Evolutionary conservation across 2,329 filamentous ascomycete species (phyloP), one percentile per base, ranked within the genome.

Genomic region (Fusarium verrucosum): DNA sequence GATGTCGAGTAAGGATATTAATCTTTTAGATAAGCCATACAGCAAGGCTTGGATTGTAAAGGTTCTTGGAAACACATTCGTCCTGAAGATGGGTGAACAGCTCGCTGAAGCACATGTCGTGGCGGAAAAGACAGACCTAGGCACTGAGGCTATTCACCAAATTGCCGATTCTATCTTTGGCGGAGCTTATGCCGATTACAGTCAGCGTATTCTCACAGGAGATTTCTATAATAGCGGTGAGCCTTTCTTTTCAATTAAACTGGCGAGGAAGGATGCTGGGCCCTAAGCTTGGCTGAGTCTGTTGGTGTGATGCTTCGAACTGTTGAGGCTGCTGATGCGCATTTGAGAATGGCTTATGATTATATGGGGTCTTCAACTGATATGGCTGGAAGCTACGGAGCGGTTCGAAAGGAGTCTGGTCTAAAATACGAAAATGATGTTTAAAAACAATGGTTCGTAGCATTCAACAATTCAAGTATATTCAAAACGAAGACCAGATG

Each of bases 41-140:
- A 86, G 89, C 49, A 86, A 87, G 50, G 88, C 92, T 6, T 85
- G 87, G 3, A 84, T 87, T 41, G 81, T 96, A 43, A 95, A 97
- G 78, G 82, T 97, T 19, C 84, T 96, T 10, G 93, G 94, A 55
- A 97, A 97, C 77, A 92, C 90, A 0, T 94, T 97, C 74, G 84
- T 97, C 69, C 75, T 96, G 36, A 91, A 91, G 79, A 94, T 94
- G 85, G 85, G 94, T 22, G 89, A 93, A 72, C 85, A 91, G 47
- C 80, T 97, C 5, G 87, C 91, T 2, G 92, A 96, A 79, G 90
- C 89, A 7, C 85, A 94, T 72, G 87, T 90, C 1, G 78, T 93
- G 7, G 92, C 92, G 7, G 92, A 97, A 76, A 94, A 94, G 77
- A 84, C 85, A 1, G 92, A 92, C 0, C 79, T 97, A 4, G 92